Percentiles rank a stretch among this genome's conserved stretches.
Conservation (phyloP, 2,329 filamentous ascomycete species). For the Paraconiothyrium sp. region DNA sequence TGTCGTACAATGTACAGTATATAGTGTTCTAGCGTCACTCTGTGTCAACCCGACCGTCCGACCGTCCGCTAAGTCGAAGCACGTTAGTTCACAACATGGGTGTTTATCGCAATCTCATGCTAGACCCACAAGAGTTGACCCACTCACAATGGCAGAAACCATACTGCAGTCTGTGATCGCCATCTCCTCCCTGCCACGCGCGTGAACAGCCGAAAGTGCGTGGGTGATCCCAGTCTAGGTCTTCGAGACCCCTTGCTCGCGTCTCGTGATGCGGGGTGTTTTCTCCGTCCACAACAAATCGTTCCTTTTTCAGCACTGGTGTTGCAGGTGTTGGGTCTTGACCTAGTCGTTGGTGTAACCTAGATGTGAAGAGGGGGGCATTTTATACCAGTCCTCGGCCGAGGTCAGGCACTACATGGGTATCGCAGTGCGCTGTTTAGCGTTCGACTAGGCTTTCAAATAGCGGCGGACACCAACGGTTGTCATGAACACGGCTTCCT, state of each 20-base stretch:
- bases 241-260: too few relatives aligned
- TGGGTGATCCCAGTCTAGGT: background rate
- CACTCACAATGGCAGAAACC: background rate
- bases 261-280: too few relatives aligned
- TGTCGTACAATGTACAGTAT: background rate
- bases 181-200: background rate
- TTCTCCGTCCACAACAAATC: too few relatives aligned
- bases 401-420: background rate
- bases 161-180: background rate
- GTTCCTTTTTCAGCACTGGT: background rate
- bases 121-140: background rate
- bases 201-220: background rate
- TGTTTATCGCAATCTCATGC: background rate
- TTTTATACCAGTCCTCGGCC: background rate
- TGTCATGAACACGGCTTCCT: background rate
- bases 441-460: background rate
- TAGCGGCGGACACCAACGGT: background rate
- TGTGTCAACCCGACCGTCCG: background rate
- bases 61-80: slow-evolving; percentile 8
- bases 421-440: background rate
- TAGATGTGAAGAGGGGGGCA: background rate
- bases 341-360: too few relatives aligned
- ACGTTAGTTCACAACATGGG: slow-evolving; percentile 2
- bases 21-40: background rate
- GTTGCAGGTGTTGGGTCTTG: background rate